Percentiles rank a stretch among this genome's conserved stretches.
These are phyloP conservation scores for Candida easanensis DNA, from an alignment of 805 yeast species.

Conservation along the genomic window DNA sequence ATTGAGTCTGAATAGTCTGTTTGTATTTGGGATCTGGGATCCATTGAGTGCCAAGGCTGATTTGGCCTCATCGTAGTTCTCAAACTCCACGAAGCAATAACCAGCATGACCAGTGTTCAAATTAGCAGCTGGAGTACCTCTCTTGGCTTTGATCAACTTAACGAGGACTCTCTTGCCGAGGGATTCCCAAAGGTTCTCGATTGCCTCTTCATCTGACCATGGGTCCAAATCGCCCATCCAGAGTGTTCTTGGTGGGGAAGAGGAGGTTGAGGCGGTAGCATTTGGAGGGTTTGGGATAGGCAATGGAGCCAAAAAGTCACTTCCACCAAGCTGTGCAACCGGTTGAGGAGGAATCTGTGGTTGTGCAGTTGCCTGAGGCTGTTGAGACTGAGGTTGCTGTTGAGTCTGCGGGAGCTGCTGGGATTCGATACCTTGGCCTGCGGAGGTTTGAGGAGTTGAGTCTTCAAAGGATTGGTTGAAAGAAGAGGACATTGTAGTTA, in stretches of 20 bases:
- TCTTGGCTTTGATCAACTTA: constrained; percentile 58
- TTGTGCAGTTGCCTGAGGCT: not conserved
- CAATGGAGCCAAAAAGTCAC: constrained; percentile 24
- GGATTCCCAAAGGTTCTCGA: constrained; percentile 57
- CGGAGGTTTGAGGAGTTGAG: not conserved
- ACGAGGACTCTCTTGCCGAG: constrained; percentile 57
- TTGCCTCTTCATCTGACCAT: constrained; percentile 65
- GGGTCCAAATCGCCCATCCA: constrained; percentile 93
- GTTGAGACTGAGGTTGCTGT: constrained; percentile 1
- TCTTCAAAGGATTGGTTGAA: constrained; percentile 5
- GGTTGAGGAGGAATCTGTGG: constrained; percentile 12
- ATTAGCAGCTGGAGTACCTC: constrained; percentile 34
- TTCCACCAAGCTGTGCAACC: constrained; percentile 26
- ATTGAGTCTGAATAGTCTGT: constrained; percentile 67
- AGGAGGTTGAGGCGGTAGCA: constrained; percentile 38
- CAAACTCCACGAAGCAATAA: constrained; percentile 78
- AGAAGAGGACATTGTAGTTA: not conserved
- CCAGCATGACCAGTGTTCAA: constrained; percentile 49
- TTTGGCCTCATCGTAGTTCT: constrained; percentile 64
- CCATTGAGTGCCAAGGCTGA: constrained; percentile 68
- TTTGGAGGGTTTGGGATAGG: constrained; percentile 55
- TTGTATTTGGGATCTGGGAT: constrained; percentile 55
- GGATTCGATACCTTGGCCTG: constrained; percentile 4
- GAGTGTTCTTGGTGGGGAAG: constrained; percentile 61
- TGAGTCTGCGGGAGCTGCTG: not conserved